Evolutionary conservation across 2,329 filamentous ascomycete species (phyloP).

Genomic region (Juglanconis sp.): DNA sequence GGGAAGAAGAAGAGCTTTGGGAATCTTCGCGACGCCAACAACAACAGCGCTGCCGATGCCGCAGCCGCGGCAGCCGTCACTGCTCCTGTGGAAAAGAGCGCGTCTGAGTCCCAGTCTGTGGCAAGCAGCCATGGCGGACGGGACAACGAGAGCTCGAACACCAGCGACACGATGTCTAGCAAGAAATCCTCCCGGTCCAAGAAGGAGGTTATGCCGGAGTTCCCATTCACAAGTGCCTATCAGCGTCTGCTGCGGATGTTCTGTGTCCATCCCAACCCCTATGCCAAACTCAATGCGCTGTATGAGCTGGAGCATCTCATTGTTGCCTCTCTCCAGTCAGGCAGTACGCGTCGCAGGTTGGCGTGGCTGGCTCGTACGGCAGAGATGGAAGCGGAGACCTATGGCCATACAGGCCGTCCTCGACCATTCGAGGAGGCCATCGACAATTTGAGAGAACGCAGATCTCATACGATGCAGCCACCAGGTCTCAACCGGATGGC

Average conservation of each 20-base stretch:
- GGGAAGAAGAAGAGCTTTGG: conserved; percentile 69
- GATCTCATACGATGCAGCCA: conserved; percentile 53
- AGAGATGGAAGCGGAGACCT: conserved; percentile 17
- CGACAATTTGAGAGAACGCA: conserved; percentile 66
- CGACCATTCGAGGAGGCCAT: conserved; percentile 63
- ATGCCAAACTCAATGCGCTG: conserved; percentile 77
- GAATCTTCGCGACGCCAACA: conserved; percentile 56
- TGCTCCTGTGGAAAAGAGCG: conserved; percentile 21
- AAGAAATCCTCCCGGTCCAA: conserved; percentile 24
- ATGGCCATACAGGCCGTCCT: conserved; percentile 29
- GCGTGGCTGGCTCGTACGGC: conserved; percentile 34
- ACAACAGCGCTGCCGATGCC: conserved; percentile 33
- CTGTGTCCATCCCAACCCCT: conserved; percentile 83
- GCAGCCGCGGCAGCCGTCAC: conserved; percentile 36
- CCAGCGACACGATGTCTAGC: conserved; percentile 36
- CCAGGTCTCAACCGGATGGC: conserved; percentile 24
- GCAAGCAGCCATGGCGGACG: background rate
- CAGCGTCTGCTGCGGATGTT: conserved; percentile 79
- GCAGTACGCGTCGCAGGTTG: conserved; percentile 37
- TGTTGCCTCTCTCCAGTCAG: conserved; percentile 65
- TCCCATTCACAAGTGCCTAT: conserved; percentile 80
- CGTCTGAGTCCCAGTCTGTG: conserved; percentile 22
- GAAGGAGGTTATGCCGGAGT: conserved; percentile 49
- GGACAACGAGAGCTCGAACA: conserved; percentile 38
- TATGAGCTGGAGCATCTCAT: conserved; percentile 82